Evolutionary conservation across 2,329 filamentous ascomycete genomes (phyloP).

Genomic region (Penicillium paneum): DNA sequence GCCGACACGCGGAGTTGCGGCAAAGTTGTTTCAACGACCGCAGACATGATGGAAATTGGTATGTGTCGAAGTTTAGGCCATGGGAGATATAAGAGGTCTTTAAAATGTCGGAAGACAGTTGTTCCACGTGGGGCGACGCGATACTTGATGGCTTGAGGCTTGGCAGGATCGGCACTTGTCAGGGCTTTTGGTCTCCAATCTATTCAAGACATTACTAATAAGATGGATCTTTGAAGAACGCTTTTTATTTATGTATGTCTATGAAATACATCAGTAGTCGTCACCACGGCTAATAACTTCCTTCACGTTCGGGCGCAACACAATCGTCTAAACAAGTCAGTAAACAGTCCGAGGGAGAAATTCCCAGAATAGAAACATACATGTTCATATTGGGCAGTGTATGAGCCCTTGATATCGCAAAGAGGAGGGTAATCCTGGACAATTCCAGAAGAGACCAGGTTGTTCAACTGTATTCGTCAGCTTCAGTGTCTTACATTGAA

Average conservation of each 20-base stretch:
- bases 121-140: slow-evolving; percentile 40
- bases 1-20: slow-evolving; percentile 37
- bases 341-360: slow-evolving; percentile 10
- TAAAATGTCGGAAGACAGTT: slow-evolving; percentile 26
- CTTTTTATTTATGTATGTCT: slow-evolving; percentile 10
- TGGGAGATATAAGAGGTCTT: slow-evolving; percentile 13
- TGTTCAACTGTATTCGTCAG: slow-evolving; percentile 66
- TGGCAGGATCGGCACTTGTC: slow-evolving; percentile 14
- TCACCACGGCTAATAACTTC: slow-evolving; percentile 84
- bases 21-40: slow-evolving; percentile 30
- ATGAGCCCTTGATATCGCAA: slow-evolving; percentile 88
- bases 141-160: slow-evolving; percentile 17
- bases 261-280: slow-evolving; percentile 62
- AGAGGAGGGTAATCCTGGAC: slow-evolving; percentile 88
- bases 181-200: background rate
- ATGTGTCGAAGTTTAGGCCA: slow-evolving; percentile 8
- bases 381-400: slow-evolving; percentile 92
- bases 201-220: slow-evolving; percentile 3
- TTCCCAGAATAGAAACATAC: slow-evolving; percentile 53
- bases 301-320: slow-evolving; percentile 76
- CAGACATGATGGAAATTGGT: slow-evolving; percentile 26
- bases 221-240: background rate
- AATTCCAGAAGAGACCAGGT: slow-evolving; percentile 74
- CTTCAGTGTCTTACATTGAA: background rate
- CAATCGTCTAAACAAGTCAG: slow-evolving; percentile 58